Evolutionary conservation across 768 basidiomycete genomes (phyloP), one percentile per base, ranked within the genome.

Genomic region (Suillus brevipes): DNA sequence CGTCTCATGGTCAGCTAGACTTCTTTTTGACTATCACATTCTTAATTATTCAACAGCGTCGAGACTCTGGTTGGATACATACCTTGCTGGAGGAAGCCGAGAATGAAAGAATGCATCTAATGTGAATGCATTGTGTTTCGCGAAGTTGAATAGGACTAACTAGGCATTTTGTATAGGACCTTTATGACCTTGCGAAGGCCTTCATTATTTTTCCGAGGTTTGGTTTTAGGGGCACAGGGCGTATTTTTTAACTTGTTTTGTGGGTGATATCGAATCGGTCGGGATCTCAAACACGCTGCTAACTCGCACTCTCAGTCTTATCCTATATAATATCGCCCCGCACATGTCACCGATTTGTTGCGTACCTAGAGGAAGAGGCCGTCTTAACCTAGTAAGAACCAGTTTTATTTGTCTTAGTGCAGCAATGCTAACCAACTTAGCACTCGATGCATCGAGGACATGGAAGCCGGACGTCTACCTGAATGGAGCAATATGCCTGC

Each of bases 101-200:
- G 74, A 99, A 99, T 74, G 97, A 99, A 79, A 83, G 97, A 42
- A 97, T 97, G 93, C 95, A 97, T 76, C 82, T 96, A 61, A 91
- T 96, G 91, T 92, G 65, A 71, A 85, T 75, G 34, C 10, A 13
- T 37, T 62, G 45, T 60, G 43, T 60, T 52, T 66, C 43, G 36
- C 45, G 62, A 61, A 18, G 36, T 45, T 47, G 45, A 40, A 56
- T 55, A 38, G 66, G 63, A n/a, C 62, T 60, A 64, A 66, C 55
- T 57, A 25, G 66, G 64, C 52, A 53, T 67, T 66, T 69, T 61
- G 49, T 69, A 63, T 63, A 92, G 93, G 88, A 97, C 96, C 2
- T 99, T 99, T 80, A 93, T 99, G 93, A 91, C 94, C 8, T 81
- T 99, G 66, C 85, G 88, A 42, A 82, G 93, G 63, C 95, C 97